These are phyloP conservation scores for Groenewaldozyma tartarivorans DNA, from an alignment of 805 yeast genomes.

Conservation along the genomic window DNA sequence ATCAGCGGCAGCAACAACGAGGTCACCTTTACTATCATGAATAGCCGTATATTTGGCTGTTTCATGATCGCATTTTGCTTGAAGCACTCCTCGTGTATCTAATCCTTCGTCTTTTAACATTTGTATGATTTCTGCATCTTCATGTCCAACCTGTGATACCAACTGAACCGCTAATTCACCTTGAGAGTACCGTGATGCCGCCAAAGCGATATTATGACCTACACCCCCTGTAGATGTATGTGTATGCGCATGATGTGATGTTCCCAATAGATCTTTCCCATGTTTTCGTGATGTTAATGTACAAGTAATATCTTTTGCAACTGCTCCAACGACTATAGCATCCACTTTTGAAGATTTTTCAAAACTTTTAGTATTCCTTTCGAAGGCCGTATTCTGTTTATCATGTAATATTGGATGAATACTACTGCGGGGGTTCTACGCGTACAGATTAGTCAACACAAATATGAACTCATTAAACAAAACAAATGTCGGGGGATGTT, in stretches of 20 bases:
- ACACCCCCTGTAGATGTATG: slow-evolving; percentile 69
- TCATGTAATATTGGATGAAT: too few relatives aligned
- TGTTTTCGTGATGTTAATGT: slow-evolving; percentile 28
- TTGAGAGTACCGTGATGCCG: slow-evolving; percentile 30
- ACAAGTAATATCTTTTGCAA: slow-evolving; percentile 67
- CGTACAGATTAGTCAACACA: too few relatives aligned
- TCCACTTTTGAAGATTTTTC: too few relatives aligned
- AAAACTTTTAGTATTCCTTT: too few relatives aligned
- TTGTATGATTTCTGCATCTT: slow-evolving; percentile 23
- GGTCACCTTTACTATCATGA: slow-evolving; percentile 52
- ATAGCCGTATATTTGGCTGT: slow-evolving; percentile 72
- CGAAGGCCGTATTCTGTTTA: too few relatives aligned
- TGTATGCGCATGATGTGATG: slow-evolving; percentile 66
- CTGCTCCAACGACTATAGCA: slow-evolving; percentile 56
- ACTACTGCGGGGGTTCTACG: too few relatives aligned
- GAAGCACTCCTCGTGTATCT: slow-evolving; percentile 33
- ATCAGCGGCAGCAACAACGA: slow-evolving; percentile 73
- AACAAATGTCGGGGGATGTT: neutral
- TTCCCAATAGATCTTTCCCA: slow-evolving; percentile 27
- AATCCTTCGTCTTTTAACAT: slow-evolving; percentile 22
- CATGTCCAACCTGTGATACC: slow-evolving; percentile 55
- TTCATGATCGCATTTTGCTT: slow-evolving; percentile 15
- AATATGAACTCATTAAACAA: too few relatives aligned
- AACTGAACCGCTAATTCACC: slow-evolving; percentile 30
- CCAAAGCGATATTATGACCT: slow-evolving; percentile 69